Evolutionary conservation across 768 basidiomycete species (phyloP).

Genomic region (Hypsizygus marmoreus): DNA sequence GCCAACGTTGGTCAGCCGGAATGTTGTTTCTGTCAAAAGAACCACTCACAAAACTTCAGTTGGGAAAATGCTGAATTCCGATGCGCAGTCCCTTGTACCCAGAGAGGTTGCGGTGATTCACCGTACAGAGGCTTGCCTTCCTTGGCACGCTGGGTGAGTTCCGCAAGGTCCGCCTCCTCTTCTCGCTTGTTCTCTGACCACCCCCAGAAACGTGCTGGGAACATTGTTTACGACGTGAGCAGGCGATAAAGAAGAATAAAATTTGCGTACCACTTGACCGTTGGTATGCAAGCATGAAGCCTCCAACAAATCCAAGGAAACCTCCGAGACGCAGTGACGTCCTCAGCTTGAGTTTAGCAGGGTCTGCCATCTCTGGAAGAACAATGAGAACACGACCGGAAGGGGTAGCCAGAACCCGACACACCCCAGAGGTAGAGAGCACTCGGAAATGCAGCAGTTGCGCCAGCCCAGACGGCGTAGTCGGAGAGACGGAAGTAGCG

Average conservation of each 20-base stretch:
- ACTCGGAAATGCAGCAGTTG: slow-evolving; percentile 81
- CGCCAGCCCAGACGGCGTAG: slow-evolving; percentile 81
- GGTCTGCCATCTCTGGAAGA: slow-evolving; percentile 51
- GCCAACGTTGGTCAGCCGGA: slow-evolving; percentile 14
- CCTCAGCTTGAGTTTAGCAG: slow-evolving; percentile 36
- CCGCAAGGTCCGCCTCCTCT: slow-evolving; percentile 72
- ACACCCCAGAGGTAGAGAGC: slow-evolving; percentile 81
- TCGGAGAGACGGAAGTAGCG: slow-evolving; percentile 88
- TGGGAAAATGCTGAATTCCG: slow-evolving; percentile 93
- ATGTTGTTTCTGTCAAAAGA: slow-evolving; percentile 4
- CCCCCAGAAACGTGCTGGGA: slow-evolving; percentile 89
- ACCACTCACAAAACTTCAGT: slow-evolving; percentile 81
- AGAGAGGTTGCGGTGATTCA: slow-evolving; percentile 74
- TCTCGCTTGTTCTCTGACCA: slow-evolving; percentile 90
- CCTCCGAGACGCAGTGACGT: slow-evolving; percentile 56
- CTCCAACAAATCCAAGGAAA: slow-evolving; percentile 82
- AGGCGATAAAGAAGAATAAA: slow-evolving; percentile 1
- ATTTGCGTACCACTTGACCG: slow-evolving; percentile 74
- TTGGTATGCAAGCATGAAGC: slow-evolving; percentile 93
- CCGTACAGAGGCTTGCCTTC: slow-evolving; percentile 89
- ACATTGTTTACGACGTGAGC: slow-evolving; percentile 9
- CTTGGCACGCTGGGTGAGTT: slow-evolving; percentile 71
- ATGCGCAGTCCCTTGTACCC: slow-evolving; percentile 86
- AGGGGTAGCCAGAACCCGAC: slow-evolving; percentile 26
- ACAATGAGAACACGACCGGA: slow-evolving; percentile 7